Percentiles rank a stretch among this genome's conserved stretches.
These are phyloP conservation scores for Clarireedia sp. DNA, from an alignment of 2,329 filamentous ascomycete genomes.

Conservation along the genomic window DNA sequence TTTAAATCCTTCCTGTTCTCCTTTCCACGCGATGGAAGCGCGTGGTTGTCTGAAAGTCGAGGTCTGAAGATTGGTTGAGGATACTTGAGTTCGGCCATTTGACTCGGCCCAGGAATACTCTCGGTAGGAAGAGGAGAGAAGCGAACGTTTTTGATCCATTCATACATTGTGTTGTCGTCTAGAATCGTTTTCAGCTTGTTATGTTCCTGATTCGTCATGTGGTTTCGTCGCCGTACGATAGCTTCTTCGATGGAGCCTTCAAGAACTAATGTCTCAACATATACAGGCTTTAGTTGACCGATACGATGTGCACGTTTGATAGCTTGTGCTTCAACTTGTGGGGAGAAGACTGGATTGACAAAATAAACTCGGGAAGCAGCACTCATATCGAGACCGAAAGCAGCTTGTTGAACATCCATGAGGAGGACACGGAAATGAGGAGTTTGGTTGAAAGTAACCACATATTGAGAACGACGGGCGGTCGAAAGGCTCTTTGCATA, in stretches of 20 bases:
- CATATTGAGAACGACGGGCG: conserved; percentile 61
- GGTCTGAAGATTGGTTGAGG: conserved; percentile 43
- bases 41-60: conserved; percentile 22
- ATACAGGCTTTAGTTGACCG: conserved; percentile 70
- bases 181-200: conserved; percentile 47
- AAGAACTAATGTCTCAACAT: conserved; percentile 79
- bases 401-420: conserved; percentile 86
- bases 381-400: conserved; percentile 79
- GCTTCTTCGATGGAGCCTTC: conserved; percentile 76
- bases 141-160: conserved; percentile 49
- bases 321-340: conserved; percentile 79
- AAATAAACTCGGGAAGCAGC: conserved; percentile 83
- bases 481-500: conserved; percentile 58
- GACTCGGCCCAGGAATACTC: conserved; percentile 29
- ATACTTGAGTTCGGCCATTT: conserved; percentile 40
- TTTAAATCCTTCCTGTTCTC: too few relatives aligned
- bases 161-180: conserved; percentile 49
- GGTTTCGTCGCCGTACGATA: conserved; percentile 63
- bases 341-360: conserved; percentile 78
- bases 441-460: conserved; percentile 61
- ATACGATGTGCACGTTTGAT: conserved; percentile 86
- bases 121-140: conserved; percentile 32
- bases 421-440: conserved; percentile 55
- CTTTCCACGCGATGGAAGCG: too few relatives aligned
- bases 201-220: conserved; percentile 65